Evolutionary conservation across 441 rosid species (phyloP).

Genomic region (Adansonia gregorii): DNA sequence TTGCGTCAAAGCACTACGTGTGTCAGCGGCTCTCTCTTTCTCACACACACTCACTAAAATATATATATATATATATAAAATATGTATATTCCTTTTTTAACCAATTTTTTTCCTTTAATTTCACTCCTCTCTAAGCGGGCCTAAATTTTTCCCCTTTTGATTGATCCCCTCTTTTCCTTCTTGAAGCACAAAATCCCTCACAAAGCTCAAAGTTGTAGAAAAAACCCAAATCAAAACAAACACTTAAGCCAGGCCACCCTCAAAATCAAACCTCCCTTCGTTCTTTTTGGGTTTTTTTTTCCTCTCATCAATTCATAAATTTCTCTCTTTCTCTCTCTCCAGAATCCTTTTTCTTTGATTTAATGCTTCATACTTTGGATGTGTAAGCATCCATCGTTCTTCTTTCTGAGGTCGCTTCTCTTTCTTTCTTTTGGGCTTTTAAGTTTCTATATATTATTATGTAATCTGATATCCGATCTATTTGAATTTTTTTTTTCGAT

Average conservation of each 20-base stretch:
- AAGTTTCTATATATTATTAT: neutral
- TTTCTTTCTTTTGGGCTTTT: neutral
- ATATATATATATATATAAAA: neutral
- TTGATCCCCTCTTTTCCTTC: neutral
- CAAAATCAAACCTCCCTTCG: neutral
- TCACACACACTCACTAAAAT: neutral
- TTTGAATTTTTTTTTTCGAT: constrained; percentile 24
- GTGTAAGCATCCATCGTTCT: constrained; percentile 41
- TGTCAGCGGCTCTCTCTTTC: neutral
- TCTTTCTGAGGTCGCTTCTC: constrained; percentile 35
- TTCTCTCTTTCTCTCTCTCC: neutral
- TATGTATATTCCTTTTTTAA: neutral
- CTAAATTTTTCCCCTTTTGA: neutral
- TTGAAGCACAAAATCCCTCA: neutral
- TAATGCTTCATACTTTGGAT: constrained; percentile 40
- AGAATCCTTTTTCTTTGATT: neutral
- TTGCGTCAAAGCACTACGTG: neutral
- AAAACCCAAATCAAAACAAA: constrained; percentile 17
- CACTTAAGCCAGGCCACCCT: constrained; percentile 24
- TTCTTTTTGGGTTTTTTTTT: constrained; percentile 44
- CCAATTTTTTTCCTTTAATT: neutral
- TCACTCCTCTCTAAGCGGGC: neutral
- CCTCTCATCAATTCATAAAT: constrained; percentile 4
- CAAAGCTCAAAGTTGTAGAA: neutral
- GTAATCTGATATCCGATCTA: constrained; percentile 40